Evolutionary conservation across 441 rosid species (phyloP), one percentile per base, ranked within the genome.

Genomic region (Populus trichocarpa): DNA sequence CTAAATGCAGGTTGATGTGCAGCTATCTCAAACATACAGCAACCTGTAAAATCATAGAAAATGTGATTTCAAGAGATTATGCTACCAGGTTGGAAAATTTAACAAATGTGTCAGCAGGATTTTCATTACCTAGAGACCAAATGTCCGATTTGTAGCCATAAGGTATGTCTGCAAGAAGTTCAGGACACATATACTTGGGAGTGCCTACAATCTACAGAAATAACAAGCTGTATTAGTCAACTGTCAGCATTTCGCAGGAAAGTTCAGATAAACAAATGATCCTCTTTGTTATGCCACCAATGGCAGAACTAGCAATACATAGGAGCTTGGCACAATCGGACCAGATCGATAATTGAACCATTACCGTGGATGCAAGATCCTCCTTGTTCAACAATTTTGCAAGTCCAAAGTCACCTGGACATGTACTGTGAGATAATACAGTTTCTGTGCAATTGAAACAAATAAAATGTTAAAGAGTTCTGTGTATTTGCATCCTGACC

Each of bases 131-230:
- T 80, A 91, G 78, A 23, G 96, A 90, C 96, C 91, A 91, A 67
- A 91, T 89, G 76, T 87, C 96, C 0, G 93, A 90, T 77, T 91
- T 91, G 80, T 88, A 91, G 68, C 96, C 96, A 67, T 91, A 90
- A 2, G 96, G 96, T 70, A 91, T 87, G 73, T 91, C 91, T 8
- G 91, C 93, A 75, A 91, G 92, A 77, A 91, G 92, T 83, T 91
- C 92, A 2, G 93, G 96, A 75, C 93, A 91, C 93, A 90, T 89
- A 75, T 91, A 89, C 76, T 84, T 88, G 16, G 96, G 96, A 68
- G 92, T 90, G 38, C 93, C 92, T 3, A 87, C 96, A 75, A 91
- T 83, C 91, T 91, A 78, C 50, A 69, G 8, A 50, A 78, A 76
- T 4, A 69, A 69, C 35, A 9, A 23, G 63, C 63, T 5, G 36